Percentiles rank a stretch among this genome's conserved stretches.
Conservation (phyloP, 768 basidiomycete genomes). For the Mycena leptocephala region DNA sequence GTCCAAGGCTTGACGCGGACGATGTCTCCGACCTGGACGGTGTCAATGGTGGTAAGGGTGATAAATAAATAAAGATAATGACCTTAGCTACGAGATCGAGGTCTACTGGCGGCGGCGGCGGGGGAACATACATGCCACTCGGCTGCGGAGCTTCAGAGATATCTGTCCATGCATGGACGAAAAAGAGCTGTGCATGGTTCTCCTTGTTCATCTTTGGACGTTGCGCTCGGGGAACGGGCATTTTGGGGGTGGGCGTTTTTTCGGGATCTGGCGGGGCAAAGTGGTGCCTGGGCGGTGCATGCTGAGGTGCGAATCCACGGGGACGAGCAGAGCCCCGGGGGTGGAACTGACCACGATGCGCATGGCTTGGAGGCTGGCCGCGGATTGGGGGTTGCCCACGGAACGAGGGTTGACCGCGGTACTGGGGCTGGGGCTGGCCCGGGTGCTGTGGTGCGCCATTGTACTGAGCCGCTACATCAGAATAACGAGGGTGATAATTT, state of each 20-base stretch:
- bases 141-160: constrained; percentile 1
- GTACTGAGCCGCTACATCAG: background rate
- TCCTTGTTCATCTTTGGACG: background rate
- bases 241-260: background rate
- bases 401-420: background rate
- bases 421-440: background rate
- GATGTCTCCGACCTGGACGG: constrained; percentile 21
- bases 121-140: constrained; percentile 6
- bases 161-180: constrained; percentile 12
- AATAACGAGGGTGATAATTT: background rate
- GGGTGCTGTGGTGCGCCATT: background rate
- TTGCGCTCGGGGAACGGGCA: background rate
- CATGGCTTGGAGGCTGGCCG: background rate
- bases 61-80: background rate
- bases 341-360: background rate
- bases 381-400: background rate
- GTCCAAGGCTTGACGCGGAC: constrained; percentile 19
- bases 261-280: background rate
- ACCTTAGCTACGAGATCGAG: constrained; percentile 10
- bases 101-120: background rate
- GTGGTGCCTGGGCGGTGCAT: background rate
- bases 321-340: background rate
- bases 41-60: background rate
- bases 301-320: background rate
- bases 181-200: background rate